Base-by-base conservation (phyloP, 176 grass and related monocot genomes). In the Musa beccarii region DNA sequence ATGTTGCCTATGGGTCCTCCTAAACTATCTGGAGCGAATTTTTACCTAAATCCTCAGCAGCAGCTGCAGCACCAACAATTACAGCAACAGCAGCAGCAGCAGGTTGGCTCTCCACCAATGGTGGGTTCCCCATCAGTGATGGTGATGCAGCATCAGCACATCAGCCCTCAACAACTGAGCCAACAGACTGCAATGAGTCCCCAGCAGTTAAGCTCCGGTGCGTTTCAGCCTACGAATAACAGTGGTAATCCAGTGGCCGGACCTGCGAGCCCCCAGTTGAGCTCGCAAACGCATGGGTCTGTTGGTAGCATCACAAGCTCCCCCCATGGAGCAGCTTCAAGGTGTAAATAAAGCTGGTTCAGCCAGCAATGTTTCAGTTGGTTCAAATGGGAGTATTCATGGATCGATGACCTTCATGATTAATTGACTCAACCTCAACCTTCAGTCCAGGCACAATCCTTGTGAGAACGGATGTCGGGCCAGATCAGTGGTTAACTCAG, bases 251-350 rank as follows among this genome's bases (percentile, higher is more conserved):
- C 88, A 1, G 90, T 77, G 73, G 85, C 85, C 56, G 87, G 85
- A 1, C 95, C 90, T 28, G 84, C 89, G 56, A 99, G 95, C 63
- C 95, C 95, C 1, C 95, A 99, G 52, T 25, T 92, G 82, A 99
- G 95, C 83, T 99, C 95, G 11, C 95, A 98, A 76, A 98, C 90
- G 9, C 90, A 89, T 53, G 95, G 90, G 8, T 99, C 88, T 1
- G 91, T 99, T 29, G 83, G 76, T 63, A 99, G 88, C 86, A 91
- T 98, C 2, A 84, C 84, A n/a, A 93, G 87, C 83, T 98, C 94
- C 15, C 26, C 94, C 94, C 16, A 98, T 93, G 90, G 94, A 98
- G 59, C 94, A 98, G 80, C 82, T 98, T 80, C 94, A 98, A 82
- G 88, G 90, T 72, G 84, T 82, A 25, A 94, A 83, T 77, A 91